Evolutionary conservation across 768 basidiomycete species (phyloP), one percentile per base, ranked within the genome.

Genomic region (Lactifluus volemus): DNA sequence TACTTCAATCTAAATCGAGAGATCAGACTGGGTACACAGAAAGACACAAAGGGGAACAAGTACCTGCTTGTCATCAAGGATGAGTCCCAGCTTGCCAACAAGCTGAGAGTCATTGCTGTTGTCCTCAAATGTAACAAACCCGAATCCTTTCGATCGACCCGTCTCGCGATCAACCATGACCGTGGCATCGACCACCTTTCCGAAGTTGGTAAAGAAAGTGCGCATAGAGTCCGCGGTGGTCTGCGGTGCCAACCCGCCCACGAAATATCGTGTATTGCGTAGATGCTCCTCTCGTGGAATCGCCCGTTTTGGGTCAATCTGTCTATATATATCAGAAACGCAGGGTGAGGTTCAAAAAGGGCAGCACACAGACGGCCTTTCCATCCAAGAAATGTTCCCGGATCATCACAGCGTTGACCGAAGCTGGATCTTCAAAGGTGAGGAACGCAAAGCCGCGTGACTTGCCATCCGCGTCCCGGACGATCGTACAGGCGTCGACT

Each of bases 241-340:
- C 58, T 85, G 86, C 17, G 89, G 87, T 2, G 95, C 89, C 1
- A 99, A 80, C 21, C 95, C 93, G 48, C 97, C 96, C 38, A 99
- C 95, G 71, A 99, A 99, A 49, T 98, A 77, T 70, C 98, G 98
- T 19, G 92, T 92, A 10, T 92, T 91, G 11, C 89, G 82, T 65
- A 91, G 88, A 68, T 97, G 95, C 63, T 98, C 97, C 72, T 95
- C 90, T 63, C 95, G 82, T 10, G 97, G 97, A 66, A 98, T 97
- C 2, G 97, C 97, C 58, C 96, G 86, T 76, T 99, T 99, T n/a
- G 97, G 97, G 70, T 99, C 97, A 72, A 99, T 99, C 96, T 99
- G 56, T 62, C 32, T 15, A 29, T 4, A 32, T n/a, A n/a, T 49
- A n/a, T 61, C 59, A 45, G 48, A 44, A 55, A 38, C 21, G 49